A percentile compares a stretch with the other conserved stretches of the same genome.
Conservation (phyloP, 352 stramenopile species). For the Pythium vanterpoolii region DNA sequence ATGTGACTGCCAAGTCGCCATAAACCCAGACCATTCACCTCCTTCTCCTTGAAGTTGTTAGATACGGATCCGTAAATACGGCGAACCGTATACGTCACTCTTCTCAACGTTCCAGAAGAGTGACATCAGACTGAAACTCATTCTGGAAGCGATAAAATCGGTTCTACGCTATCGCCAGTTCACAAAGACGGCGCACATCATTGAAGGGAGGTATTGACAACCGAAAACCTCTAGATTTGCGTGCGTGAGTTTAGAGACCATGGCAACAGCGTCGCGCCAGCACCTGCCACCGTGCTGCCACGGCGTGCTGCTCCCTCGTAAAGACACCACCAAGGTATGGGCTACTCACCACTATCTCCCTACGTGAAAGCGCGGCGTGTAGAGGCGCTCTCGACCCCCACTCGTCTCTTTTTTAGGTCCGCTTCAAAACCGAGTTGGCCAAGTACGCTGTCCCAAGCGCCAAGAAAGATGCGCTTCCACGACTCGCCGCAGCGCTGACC, state of each 20-base stretch:
- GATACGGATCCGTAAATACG: too few relatives aligned
- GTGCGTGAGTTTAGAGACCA: background rate
- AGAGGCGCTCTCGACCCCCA: background rate
- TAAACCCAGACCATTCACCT: too few relatives aligned
- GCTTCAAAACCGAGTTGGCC: slow-evolving; percentile 42
- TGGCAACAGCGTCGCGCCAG: slow-evolving; percentile 33
- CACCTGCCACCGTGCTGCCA: slow-evolving; percentile 55
- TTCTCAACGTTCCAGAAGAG: too few relatives aligned
- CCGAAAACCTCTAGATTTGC: background rate
- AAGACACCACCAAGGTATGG: slow-evolving; percentile 21
- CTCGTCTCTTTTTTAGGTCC: slow-evolving; percentile 23
- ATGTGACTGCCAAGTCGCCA: too few relatives aligned
- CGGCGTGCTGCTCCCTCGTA: slow-evolving; percentile 32
- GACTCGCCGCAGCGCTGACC: slow-evolving; percentile 40
- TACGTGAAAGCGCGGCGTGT: background rate
- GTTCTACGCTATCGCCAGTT: background rate
- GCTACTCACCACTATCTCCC: background rate
- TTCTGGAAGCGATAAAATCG: background rate
- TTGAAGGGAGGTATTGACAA: background rate
- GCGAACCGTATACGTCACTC: too few relatives aligned
- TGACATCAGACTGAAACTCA: too few relatives aligned
- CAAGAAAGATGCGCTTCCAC: slow-evolving; percentile 30
- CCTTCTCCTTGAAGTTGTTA: too few relatives aligned
- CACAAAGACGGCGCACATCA: background rate
- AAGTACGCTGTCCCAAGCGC: slow-evolving; percentile 29